Evolutionary conservation across 225 moss, liverwort and hornwort species (phyloP), one percentile per base, ranked within the genome.

Genomic region (Physcomitrium patens): DNA sequence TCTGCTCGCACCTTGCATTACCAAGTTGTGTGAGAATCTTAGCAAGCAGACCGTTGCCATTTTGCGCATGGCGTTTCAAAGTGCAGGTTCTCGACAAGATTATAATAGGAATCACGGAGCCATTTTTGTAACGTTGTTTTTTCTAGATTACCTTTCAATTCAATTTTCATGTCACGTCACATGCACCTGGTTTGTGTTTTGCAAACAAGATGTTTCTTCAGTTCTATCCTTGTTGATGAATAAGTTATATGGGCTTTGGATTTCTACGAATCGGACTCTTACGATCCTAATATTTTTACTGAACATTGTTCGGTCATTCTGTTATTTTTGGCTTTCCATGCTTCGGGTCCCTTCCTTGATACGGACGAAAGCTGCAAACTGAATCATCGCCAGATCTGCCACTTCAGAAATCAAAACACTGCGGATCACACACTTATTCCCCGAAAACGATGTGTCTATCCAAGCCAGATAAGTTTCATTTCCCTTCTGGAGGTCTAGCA

Each of bases 1-100:
- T 3, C 31, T 37, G 31, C 31, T 37, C 31, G 7, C 31, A 37
- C 31, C 31, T 37, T 37, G 31, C 31, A 37, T 2, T 77, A 90
- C 93, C 78, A 96, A 96, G 84, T 81, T 93, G 59, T 96, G 95
- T 76, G 93, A 96, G 65, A 96, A 96, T 71, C 93, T 88, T 74
- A 67, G 67, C 23, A 90, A 93, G 75, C 93, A 93, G 13, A 93
- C 60, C 90, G 95, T 50, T 93, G 93, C 78, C 93, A 96, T 83
- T 96, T 96, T 66, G 95, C 93, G 37, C 95, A 96, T 22, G 93
- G 93, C 22, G 68, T 77, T 10, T 77, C 79, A 3, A 92, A 96
- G 80, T 87, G 93, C n/a, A 91, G 95, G 71, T 65, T 68, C 11
- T 37, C 63, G 42, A 86, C 52, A 17, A 73, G 81, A 54, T 72